Evolutionary conservation across 257 asterid genomes (phyloP), one percentile per base, ranked within the genome.

Genomic region (Gentiana dahurica): DNA sequence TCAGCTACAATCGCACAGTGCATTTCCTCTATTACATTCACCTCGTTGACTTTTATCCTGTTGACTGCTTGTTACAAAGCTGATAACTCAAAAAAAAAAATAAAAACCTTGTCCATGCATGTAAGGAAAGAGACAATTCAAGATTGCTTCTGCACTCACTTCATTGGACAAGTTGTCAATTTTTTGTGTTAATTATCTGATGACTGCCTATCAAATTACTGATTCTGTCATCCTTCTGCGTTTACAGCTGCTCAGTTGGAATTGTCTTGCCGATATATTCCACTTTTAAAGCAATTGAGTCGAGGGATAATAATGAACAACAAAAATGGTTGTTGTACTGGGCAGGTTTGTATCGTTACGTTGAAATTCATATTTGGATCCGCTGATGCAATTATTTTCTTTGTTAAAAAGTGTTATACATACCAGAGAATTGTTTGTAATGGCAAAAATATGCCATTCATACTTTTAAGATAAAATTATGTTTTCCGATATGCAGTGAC

Each of bases 261-360:
- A 67, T 77, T 71, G 89, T 76, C 53, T 80, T 92, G 54, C 99
- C 99, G 53, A 89, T 88, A 62, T 92, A 92, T 79, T 85, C 95
- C 50, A 88, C 99, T 36, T 92, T 83, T 81, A 92, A 83, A 77
- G 99, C 97, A 61, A 85, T 92, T 60, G 97, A 92, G 77, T 54
- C 81, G 36, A 83, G 70, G 62, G 77, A 80, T 70, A 75, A 77
- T 70, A 76, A 83, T 41, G 89, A 85, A 54, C 88, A 85, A 61
- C 79, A 77, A 45, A 92, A 86, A 68, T 88, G 95, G 97, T 94
- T 92, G 60, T 12, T 81, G 46, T 92, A 92, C 63, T 92, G 99
- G 99, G 95, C 99, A 69, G 97, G 99, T 92, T 57, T 61, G 87
- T 72, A 9, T 41, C 46, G 6, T 7, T 41, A 51, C 24, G 38